Evolutionary conservation across 2,329 filamentous ascomycete species (phyloP).

Genomic region (Amauroascus verrucosus): DNA sequence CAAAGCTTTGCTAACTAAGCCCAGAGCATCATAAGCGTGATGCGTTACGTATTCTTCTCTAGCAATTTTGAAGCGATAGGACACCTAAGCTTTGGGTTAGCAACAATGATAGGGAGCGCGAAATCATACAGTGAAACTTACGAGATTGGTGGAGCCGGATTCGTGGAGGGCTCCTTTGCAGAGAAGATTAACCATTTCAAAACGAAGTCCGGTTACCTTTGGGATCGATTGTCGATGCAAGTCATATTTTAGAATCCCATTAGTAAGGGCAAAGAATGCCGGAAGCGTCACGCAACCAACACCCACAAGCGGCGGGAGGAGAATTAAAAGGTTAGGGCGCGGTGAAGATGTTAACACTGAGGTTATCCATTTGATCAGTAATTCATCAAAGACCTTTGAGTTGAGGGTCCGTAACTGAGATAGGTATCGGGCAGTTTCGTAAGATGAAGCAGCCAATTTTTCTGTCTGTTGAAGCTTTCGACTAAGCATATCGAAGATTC

Average conservation of each 20-base stretch:
- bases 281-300: slow-evolving; percentile 38
- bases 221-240: slow-evolving; percentile 11
- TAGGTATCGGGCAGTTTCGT: slow-evolving; percentile 34
- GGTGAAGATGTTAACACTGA: slow-evolving; percentile 28
- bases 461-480: slow-evolving; percentile 28
- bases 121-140: slow-evolving; percentile 15
- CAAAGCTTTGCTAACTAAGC: slow-evolving; percentile 27
- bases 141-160: slow-evolving; percentile 21
- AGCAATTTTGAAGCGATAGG: slow-evolving; percentile 33
- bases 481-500: slow-evolving; percentile 34
- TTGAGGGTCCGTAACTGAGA: slow-evolving; percentile 37
- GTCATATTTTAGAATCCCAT: slow-evolving; percentile 23
- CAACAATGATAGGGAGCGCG: not conserved
- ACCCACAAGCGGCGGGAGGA: slow-evolving; percentile 35
- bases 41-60: slow-evolving; percentile 32
- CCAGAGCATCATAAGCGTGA: slow-evolving; percentile 26
- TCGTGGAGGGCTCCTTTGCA: not conserved
- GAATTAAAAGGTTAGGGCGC: slow-evolving; percentile 24
- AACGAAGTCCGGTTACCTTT: slow-evolving; percentile 5
- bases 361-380: slow-evolving; percentile 37
- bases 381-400: slow-evolving; percentile 34
- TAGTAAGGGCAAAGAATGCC: slow-evolving; percentile 30
- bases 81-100: slow-evolving; percentile 19
- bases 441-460: slow-evolving; percentile 24
- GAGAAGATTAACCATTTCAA: slow-evolving; percentile 9